Evolutionary conservation across 2,329 filamentous ascomycete species (phyloP).

Genomic region (Elsinoe fawcettii): DNA sequence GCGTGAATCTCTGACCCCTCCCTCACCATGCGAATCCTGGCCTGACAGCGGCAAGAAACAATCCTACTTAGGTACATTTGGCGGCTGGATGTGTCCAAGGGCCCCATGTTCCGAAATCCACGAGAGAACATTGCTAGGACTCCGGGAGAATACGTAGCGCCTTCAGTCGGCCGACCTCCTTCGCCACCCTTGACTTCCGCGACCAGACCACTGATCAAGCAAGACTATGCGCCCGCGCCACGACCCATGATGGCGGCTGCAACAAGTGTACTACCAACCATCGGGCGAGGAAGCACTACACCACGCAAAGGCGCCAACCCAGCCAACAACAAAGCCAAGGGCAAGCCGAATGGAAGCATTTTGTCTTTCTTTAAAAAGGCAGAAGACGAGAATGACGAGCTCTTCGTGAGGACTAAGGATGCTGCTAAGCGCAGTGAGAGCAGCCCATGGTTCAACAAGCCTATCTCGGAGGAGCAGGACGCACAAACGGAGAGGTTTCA

Average conservation of each 20-base stretch:
- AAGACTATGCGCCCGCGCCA: slow-evolving; percentile 17
- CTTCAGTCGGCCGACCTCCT: slow-evolving; percentile 45
- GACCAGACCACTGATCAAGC: slow-evolving; percentile 7
- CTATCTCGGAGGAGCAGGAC: slow-evolving; percentile 21
- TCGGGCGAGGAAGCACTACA: slow-evolving; percentile 27
- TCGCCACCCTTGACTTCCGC: slow-evolving; percentile 37
- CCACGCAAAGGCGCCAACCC: slow-evolving; percentile 29
- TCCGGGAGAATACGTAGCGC: slow-evolving; percentile 31
- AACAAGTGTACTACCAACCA: slow-evolving; percentile 24
- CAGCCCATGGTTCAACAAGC: slow-evolving; percentile 14
- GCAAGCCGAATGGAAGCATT: slow-evolving; percentile 44
- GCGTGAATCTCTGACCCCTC: slow-evolving; percentile 2
- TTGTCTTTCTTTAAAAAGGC: slow-evolving; percentile 49
- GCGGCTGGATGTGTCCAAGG: background rate
- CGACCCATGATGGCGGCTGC: slow-evolving; percentile 26
- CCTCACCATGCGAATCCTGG: background rate
- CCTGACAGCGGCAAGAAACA: too few species aligned
- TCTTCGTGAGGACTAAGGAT: slow-evolving; percentile 28
- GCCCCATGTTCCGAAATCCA: slow-evolving; percentile 49
- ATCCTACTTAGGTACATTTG: background rate
- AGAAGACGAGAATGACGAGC: slow-evolving; percentile 29
- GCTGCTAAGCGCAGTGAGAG: background rate
- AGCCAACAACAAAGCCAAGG: slow-evolving; percentile 32
- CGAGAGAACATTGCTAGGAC: slow-evolving; percentile 37
- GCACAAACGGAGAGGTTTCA: slow-evolving; percentile 33